Evolutionary conservation across 208 protist genomes (phyloP).

Genomic region (Trypanosoma platydactyli): DNA sequence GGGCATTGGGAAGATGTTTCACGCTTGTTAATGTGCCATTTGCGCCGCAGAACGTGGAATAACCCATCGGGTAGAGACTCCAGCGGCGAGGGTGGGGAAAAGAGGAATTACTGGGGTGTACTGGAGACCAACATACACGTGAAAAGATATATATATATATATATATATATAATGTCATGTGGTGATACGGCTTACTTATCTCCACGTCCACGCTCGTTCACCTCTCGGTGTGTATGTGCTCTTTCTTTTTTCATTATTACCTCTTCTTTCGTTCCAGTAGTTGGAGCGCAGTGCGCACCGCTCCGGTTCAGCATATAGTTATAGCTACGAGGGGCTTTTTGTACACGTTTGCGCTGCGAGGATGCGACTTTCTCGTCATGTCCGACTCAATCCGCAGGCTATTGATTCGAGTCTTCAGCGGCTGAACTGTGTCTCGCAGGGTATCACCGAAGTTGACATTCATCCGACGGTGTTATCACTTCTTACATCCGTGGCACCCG

Average conservation of each 20-base stretch:
- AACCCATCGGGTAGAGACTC: no score
- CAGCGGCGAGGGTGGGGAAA: no score
- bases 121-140: no score
- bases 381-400: conserved; percentile 42
- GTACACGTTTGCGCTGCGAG: background rate
- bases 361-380: conserved; percentile 44
- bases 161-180: no score
- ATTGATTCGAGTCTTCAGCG: conserved; percentile 70
- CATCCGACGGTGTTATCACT: conserved; percentile 49
- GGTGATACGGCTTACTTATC: no score
- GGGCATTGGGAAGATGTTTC: no score
- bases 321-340: no score
- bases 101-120: no score
- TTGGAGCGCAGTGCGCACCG: background rate
- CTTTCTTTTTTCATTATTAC: conserved; percentile 10
- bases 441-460: conserved; percentile 76
- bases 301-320: background rate
- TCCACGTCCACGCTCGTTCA: background rate
- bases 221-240: background rate
- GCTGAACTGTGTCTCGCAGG: conserved; percentile 61
- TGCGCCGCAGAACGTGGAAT: no score
- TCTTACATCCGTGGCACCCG: conserved; percentile 37
- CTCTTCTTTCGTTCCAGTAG: background rate
- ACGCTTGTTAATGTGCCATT: no score
- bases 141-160: no score